A percentile compares a stretch with the other conserved stretches of the same genome.
phyloP scores from a whole-genome alignment of 192 early-diverging fungal genomes.

The Chytriomyces hyalinus region DNA sequence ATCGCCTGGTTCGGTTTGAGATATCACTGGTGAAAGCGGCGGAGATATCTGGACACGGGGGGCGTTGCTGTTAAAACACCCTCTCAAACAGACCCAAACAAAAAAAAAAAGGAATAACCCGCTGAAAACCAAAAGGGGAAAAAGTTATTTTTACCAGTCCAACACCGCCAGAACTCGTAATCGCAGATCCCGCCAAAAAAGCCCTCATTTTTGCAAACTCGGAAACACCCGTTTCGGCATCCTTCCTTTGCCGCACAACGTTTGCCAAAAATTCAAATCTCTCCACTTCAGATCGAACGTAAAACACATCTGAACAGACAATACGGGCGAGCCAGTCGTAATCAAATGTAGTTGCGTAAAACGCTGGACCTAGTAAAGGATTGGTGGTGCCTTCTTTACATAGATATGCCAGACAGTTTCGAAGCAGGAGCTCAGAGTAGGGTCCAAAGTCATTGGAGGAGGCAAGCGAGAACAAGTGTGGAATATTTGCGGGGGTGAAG shows the following conservation, averaged over 20 bases:
- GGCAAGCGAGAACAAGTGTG: constrained; percentile 4
- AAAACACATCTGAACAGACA: constrained; percentile 19
- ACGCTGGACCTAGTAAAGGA: neutral
- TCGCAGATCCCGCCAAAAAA: constrained; percentile 12
- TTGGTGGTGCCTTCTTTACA: constrained; percentile 21
- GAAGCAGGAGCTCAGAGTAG: constrained; percentile 16
- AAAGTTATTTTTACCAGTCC: neutral
- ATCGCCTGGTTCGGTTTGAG: neutral
- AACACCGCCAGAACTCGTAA: neutral
- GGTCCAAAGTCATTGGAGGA: constrained; percentile 16
- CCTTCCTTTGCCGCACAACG: neutral
- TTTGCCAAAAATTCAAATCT: neutral
- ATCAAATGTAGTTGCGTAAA: neutral
- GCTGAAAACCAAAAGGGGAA: neutral
- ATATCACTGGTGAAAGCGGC: no score
- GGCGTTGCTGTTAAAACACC: no score
- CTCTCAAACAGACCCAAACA: no score
- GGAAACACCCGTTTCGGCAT: neutral
- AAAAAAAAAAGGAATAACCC: no score
- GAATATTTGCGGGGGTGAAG: constrained; percentile 4
- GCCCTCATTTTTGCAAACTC: constrained; percentile 5
- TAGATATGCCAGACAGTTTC: constrained; percentile 13
- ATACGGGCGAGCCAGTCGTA: constrained; percentile 13
- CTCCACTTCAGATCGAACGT: neutral
- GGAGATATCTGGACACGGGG: no score